Conservation (phyloP, 495 filamentous ascomycete genomes). For the Penicillium soppii region DNA sequence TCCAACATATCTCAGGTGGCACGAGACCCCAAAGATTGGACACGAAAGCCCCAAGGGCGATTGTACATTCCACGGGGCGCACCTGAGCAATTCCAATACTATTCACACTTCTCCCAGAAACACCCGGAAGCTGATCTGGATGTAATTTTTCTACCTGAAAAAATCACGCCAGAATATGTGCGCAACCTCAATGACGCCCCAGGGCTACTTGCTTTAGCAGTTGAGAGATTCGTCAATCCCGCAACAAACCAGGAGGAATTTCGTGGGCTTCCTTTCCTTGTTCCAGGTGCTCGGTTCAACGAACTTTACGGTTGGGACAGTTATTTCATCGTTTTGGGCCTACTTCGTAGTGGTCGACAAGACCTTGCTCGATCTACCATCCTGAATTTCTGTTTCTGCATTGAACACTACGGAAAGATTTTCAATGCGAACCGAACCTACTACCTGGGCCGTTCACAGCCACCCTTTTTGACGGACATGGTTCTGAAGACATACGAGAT, state of each 20-base stretch:
- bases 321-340: constrained; percentile 90
- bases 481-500: constrained; percentile 83
- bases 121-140: constrained; percentile 82
- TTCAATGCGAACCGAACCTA: constrained; percentile 95
- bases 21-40: constrained; percentile 88
- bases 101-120: constrained; percentile 68
- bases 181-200: constrained; percentile 76
- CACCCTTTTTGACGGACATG: constrained; percentile 97
- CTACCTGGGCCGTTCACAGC: constrained; percentile 90
- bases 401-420: constrained; percentile 97
- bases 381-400: constrained; percentile 93
- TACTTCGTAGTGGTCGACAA: constrained; percentile 76
- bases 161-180: constrained; percentile 73
- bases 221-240: constrained; percentile 69
- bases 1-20: constrained; percentile 83
- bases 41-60: constrained; percentile 78
- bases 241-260: constrained; percentile 64
- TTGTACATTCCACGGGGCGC: constrained; percentile 87
- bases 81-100: constrained; percentile 87
- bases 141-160: constrained; percentile 71
- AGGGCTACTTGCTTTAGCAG: constrained; percentile 83
- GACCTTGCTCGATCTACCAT: constrained; percentile 91
- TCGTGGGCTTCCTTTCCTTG: constrained; percentile 84
- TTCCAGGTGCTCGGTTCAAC: constrained; percentile 95
- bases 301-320: constrained; percentile 98